Evolutionary conservation across 129 eudicot species (phyloP).

Genomic region (Oenanthe sinensis): DNA sequence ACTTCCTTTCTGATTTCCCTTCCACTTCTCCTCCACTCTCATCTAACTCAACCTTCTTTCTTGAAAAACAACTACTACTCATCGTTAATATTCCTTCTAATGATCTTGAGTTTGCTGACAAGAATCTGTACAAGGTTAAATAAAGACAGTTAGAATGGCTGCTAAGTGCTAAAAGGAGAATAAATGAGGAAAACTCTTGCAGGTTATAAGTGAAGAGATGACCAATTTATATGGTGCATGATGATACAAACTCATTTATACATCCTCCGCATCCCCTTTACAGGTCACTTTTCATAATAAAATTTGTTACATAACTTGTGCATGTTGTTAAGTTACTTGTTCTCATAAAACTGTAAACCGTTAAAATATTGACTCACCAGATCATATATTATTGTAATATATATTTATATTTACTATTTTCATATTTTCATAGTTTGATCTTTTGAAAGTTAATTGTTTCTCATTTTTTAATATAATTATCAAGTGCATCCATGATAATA

Average conservation of each 20-base stretch:
- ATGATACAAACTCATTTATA: not conserved
- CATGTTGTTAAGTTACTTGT: too few relatives aligned
- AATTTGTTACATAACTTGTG: too few relatives aligned
- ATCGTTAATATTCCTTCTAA: not conserved
- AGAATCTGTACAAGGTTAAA: not conserved
- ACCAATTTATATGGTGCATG: not conserved
- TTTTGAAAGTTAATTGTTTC: too few relatives aligned
- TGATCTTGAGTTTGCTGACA: not conserved
- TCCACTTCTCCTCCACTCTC: conserved; percentile 4
- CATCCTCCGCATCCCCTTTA: too few relatives aligned
- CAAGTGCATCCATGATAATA: too few relatives aligned
- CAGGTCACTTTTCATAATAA: too few relatives aligned
- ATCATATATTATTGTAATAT: too few relatives aligned
- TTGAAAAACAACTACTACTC: conserved; percentile 16
- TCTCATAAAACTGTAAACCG: too few relatives aligned
- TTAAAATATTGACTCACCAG: too few relatives aligned
- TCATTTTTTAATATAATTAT: too few relatives aligned
- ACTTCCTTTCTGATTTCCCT: conserved; percentile 8
- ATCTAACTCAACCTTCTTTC: conserved; percentile 20
- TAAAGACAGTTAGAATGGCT: not conserved
- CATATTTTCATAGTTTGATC: too few relatives aligned
- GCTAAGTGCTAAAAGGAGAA: not conserved
- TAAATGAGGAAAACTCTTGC: conserved; percentile 7
- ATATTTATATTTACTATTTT: too few relatives aligned
- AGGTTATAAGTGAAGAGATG: not conserved